Conservation (phyloP, 129 eudicot genomes). For the Flaveria trinervia region DNA sequence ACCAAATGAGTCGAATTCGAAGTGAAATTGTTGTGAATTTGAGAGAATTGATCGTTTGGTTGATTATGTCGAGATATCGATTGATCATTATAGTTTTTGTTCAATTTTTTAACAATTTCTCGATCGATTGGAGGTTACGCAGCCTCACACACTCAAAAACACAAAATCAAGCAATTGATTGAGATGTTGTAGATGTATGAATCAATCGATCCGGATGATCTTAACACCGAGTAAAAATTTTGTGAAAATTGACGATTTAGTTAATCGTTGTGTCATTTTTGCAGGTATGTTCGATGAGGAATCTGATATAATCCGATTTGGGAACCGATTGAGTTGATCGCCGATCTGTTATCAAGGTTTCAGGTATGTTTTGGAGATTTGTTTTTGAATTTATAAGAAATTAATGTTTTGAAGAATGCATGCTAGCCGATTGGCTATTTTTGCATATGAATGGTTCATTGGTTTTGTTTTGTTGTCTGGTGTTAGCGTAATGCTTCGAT, state of each 20-base stretch:
- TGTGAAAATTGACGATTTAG: not conserved
- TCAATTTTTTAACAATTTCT: not conserved
- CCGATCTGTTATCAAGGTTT: slow-evolving; percentile 32
- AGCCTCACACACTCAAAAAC: not conserved
- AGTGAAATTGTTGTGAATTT: not conserved
- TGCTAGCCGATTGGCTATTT: not conserved
- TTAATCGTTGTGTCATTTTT: slow-evolving; percentile 9
- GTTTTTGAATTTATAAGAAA: slow-evolving; percentile 9
- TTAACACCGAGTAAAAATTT: not conserved
- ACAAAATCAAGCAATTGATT: not conserved
- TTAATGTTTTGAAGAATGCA: slow-evolving; percentile 8
- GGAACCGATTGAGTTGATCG: slow-evolving; percentile 30
- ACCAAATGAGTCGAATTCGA: not conserved
- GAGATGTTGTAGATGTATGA: not conserved
- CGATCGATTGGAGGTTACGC: not conserved
- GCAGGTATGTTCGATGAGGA: slow-evolving; percentile 24
- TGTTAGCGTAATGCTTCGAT: slow-evolving; percentile 19
- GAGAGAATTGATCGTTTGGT: slow-evolving; percentile 16
- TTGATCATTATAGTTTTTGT: not conserved
- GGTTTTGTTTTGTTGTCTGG: slow-evolving; percentile 22
- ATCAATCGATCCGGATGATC: not conserved
- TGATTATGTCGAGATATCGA: not conserved
- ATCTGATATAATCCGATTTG: not conserved
- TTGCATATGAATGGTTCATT: slow-evolving; percentile 1
- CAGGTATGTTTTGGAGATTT: slow-evolving; percentile 30